These are phyloP conservation scores for Podospora fimiseda DNA, from an alignment of 495 filamentous ascomycete species.

Conservation along the genomic window DNA sequence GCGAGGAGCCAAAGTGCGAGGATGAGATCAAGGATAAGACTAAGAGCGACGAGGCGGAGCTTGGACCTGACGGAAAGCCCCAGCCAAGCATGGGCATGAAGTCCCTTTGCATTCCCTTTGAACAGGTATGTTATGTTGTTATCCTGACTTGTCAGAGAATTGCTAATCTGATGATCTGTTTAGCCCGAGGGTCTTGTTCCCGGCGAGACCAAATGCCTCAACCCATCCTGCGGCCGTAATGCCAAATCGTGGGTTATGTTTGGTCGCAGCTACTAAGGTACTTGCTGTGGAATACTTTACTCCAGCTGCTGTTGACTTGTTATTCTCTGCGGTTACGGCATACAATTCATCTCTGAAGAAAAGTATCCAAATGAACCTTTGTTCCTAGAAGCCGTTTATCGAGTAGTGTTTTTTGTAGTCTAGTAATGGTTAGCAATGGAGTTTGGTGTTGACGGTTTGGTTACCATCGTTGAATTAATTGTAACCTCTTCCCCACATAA, in stretches of 20 bases:
- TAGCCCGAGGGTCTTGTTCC: constrained; percentile 63
- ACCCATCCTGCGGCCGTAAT: constrained; percentile 66
- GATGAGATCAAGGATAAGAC: constrained; percentile 89
- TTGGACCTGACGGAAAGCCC: constrained; percentile 61
- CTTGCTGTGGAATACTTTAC: neutral
- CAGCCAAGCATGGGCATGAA: constrained; percentile 96
- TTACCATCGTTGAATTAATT: neutral
- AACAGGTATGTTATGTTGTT: constrained; percentile 61
- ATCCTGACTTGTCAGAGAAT: no score
- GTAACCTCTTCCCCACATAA: neutral
- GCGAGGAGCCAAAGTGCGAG: constrained; percentile 74
- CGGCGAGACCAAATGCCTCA: constrained; percentile 82
- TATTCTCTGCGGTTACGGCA: neutral
- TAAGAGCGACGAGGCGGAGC: constrained; percentile 61
- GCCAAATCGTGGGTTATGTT: constrained; percentile 86
- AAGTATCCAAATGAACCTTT: no score
- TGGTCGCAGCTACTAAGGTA: constrained; percentile 52
- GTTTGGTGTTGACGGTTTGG: neutral
- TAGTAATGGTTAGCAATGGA: neutral
- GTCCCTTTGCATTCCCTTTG: constrained; percentile 93
- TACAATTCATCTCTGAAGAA: neutral
- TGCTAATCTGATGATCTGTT: no score
- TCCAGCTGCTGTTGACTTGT: neutral
- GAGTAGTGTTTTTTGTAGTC: neutral
- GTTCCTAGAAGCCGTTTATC: no score